Evolutionary conservation across 2,329 filamentous ascomycete species (phyloP), one percentile per base, ranked within the genome.

Genomic region (Pyricularia grisea): DNA sequence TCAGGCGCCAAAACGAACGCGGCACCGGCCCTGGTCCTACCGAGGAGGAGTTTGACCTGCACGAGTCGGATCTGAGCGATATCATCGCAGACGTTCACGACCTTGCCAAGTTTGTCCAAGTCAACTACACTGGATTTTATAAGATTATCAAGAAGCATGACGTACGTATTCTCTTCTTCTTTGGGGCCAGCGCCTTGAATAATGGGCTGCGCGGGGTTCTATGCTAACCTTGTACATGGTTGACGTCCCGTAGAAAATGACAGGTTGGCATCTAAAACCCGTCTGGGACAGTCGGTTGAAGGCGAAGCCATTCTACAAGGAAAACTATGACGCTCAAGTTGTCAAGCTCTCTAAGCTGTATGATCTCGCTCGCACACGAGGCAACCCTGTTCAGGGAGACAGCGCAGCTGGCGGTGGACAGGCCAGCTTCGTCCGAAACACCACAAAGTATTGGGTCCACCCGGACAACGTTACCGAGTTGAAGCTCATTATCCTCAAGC

Each of bases 131-230:
- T 0, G 95, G 95, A 5, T 99, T 99, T 78, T 96, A 97, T 83
- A 99, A 99, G 85, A 99, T 99, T 72, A 97, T 99, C 80, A 99
- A 99, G 85, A 99, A 99, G 85, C 95, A 99, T 79, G 95, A 97
- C 81, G 92, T 94, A 80, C 74, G 91, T 11, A 17, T 64, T 3
- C 28, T 42, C 42, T 23, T 11, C 20, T 27, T n/a, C 20, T 14
- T 55, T 55, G 17, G 1, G 20, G 17, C 20, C 20, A n/a, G 20
- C 20, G 42, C 42, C 42, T 55, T 25, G 14, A 68, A 68, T 9
- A 2, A 5, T 9, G 3, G 42, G 20, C 7, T n/a, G 42, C 17
- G 5, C 11, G 17, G 17, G 42, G 42, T 50, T 50, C 20, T 17
- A 42, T 55, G 42, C 42, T 55, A n/a, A 55, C 2, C 3, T 55